Conservation (phyloP, 2,329 filamentous ascomycete genomes). For the Thielaviopsis punctulata region DNA sequence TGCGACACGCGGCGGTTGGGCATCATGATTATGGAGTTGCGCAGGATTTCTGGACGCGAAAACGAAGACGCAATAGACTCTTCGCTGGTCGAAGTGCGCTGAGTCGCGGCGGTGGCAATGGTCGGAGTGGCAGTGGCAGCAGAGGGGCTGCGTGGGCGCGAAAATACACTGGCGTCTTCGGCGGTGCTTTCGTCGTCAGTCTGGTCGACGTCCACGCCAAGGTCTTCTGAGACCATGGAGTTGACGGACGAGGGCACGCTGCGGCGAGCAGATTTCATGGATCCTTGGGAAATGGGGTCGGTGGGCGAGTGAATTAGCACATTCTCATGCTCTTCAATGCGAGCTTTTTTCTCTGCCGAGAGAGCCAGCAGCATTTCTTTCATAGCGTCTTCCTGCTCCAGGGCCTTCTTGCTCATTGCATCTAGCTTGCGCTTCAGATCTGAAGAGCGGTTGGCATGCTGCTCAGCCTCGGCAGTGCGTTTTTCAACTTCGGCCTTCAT, state of each 20-base stretch:
- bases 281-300: not conserved
- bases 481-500: slow-evolving; percentile 35
- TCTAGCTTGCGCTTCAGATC: slow-evolving; percentile 44
- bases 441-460: slow-evolving; percentile 32
- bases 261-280: not conserved
- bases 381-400: slow-evolving; percentile 36
- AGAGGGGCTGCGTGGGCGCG: slow-evolving; percentile 40
- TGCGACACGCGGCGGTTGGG: slow-evolving; percentile 11
- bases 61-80: not conserved
- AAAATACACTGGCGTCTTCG: slow-evolving; percentile 41
- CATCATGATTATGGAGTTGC: slow-evolving; percentile 15
- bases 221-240: slow-evolving; percentile 32
- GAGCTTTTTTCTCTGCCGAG: slow-evolving; percentile 31
- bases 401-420: slow-evolving; percentile 35
- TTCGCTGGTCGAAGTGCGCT: slow-evolving; percentile 1
- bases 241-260: slow-evolving; percentile 14
- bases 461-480: slow-evolving; percentile 36
- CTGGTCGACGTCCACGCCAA: slow-evolving; percentile 35
- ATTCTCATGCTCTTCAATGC: slow-evolving; percentile 22
- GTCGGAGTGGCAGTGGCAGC: not conserved
- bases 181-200: slow-evolving; percentile 32
- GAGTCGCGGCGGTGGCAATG: not conserved
- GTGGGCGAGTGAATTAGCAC: not conserved
- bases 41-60: not conserved
- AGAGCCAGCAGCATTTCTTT: slow-evolving; percentile 33